These are phyloP conservation scores for Mercurialis annua DNA, from an alignment of 345 rosid species.

Conservation along the genomic window DNA sequence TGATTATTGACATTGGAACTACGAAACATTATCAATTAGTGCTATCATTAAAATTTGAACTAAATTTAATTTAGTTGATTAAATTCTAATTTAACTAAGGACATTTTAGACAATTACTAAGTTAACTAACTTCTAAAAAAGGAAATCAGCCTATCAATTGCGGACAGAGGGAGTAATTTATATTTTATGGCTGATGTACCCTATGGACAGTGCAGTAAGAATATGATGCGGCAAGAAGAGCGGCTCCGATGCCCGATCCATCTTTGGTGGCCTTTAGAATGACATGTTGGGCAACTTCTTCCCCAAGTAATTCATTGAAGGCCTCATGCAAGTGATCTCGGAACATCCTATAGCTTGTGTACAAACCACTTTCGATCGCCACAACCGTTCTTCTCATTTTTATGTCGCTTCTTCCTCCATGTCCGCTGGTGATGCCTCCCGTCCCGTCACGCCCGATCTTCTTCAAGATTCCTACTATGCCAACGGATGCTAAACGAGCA, in stretches of 20 bases:
- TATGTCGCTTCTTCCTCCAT: conserved; percentile 56
- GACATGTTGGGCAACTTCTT: conserved; percentile 68
- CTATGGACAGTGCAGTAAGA: conserved; percentile 43
- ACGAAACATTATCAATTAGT: too few species aligned
- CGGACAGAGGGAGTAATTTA: too few species aligned
- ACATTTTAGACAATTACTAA: too few species aligned
- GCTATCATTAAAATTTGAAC: too few species aligned
- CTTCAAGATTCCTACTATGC: conserved; percentile 82
- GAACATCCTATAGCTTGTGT: conserved; percentile 61
- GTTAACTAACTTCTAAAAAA: too few species aligned
- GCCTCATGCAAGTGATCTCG: conserved; percentile 81
- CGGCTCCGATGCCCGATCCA: conserved; percentile 86
- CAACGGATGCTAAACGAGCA: conserved; percentile 91
- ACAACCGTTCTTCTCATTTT: conserved; percentile 80
- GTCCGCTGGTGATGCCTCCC: conserved; percentile 52
- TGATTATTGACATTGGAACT: too few species aligned
- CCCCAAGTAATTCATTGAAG: too few species aligned
- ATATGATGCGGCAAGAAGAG: conserved; percentile 72
- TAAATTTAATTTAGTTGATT: too few species aligned
- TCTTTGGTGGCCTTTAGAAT: conserved; percentile 61
- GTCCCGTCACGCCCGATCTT: too few species aligned
- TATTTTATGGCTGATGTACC: conserved; percentile 47
- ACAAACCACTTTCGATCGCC: conserved; percentile 79
- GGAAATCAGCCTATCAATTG: too few species aligned
- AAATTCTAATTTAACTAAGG: too few species aligned